Percentiles rank a stretch among this genome's conserved stretches.
These are phyloP conservation scores for Fusarium oxysporum DNA, from an alignment of 2,329 filamentous ascomycete species.

Conservation along the genomic window DNA sequence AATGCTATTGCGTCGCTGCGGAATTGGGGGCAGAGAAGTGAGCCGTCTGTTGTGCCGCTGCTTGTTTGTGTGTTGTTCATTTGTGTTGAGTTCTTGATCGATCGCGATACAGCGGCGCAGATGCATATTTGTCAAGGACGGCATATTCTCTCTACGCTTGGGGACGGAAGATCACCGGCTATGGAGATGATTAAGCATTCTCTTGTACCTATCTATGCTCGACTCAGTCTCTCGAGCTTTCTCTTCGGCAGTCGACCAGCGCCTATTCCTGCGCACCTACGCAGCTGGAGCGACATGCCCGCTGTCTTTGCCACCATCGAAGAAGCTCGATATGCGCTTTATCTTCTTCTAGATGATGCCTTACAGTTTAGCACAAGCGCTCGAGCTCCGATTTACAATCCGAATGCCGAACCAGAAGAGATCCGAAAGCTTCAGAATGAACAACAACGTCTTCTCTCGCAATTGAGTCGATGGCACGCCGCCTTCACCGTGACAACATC, in stretches of 20 bases:
- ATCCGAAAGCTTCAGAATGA: slow-evolving; percentile 45
- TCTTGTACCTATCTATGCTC: slow-evolving; percentile 58
- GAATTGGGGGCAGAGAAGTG: slow-evolving; percentile 50
- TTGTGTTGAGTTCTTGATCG: slow-evolving; percentile 65
- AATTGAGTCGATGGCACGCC: slow-evolving; percentile 47
- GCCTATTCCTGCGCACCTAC: slow-evolving; percentile 52
- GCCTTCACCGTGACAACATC: slow-evolving; percentile 48
- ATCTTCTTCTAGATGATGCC: slow-evolving; percentile 55
- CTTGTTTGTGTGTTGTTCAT: slow-evolving; percentile 64
- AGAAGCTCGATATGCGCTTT: slow-evolving; percentile 49
- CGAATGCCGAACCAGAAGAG: slow-evolving; percentile 39
- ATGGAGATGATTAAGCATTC: slow-evolving; percentile 55
- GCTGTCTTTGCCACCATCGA: slow-evolving; percentile 50
- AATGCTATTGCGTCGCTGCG: slow-evolving; percentile 59
- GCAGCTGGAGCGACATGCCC: slow-evolving; percentile 47
- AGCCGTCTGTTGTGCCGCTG: slow-evolving; percentile 50
- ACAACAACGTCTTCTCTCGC: slow-evolving; percentile 50
- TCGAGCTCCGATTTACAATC: slow-evolving; percentile 42
- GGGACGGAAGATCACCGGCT: slow-evolving; percentile 43
- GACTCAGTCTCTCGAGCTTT: slow-evolving; percentile 56
- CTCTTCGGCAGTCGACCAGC: slow-evolving; percentile 54
- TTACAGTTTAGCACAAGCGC: slow-evolving; percentile 52
- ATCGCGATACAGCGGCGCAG: slow-evolving; percentile 59
- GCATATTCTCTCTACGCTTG: slow-evolving; percentile 54
- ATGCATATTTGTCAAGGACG: slow-evolving; percentile 59